Conservation (phyloP, 768 basidiomycete species). For the Boletus edulis region DNA sequence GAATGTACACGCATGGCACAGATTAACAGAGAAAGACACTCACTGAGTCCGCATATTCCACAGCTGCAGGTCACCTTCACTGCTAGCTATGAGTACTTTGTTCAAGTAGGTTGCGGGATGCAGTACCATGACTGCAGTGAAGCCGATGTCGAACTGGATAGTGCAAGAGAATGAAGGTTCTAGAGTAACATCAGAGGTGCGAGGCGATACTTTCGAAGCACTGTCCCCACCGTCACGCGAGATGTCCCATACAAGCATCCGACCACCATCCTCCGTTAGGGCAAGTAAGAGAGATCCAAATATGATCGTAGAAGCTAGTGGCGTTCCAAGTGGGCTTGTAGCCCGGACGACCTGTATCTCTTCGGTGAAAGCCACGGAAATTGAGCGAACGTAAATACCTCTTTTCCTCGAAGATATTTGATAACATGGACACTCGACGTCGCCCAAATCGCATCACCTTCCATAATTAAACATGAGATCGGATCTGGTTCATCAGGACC, state of each 20-base stretch:
- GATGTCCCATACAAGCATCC: slow-evolving; percentile 77
- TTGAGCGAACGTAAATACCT: slow-evolving; percentile 44
- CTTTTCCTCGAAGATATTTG: slow-evolving; percentile 87
- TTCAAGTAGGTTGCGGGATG: slow-evolving; percentile 98
- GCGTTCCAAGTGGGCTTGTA: slow-evolving; percentile 61
- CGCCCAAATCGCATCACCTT: slow-evolving; percentile 85
- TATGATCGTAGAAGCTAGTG: slow-evolving; percentile 63
- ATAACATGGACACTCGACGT: slow-evolving; percentile 65
- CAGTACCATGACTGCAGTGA: slow-evolving; percentile 80
- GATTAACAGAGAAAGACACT: slow-evolving; percentile 22
- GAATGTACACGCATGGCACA: neutral
- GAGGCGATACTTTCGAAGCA: neutral
- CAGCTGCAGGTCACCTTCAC: slow-evolving; percentile 80
- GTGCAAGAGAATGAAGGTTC: slow-evolving; percentile 40
- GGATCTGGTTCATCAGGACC: slow-evolving; percentile 78
- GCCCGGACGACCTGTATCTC: slow-evolving; percentile 46
- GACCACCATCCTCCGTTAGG: slow-evolving; percentile 72
- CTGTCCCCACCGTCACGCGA: slow-evolving; percentile 52
- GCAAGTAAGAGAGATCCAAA: slow-evolving; percentile 83
- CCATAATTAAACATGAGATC: slow-evolving; percentile 76
- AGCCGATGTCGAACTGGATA: slow-evolving; percentile 78
- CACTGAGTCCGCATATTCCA: slow-evolving; percentile 91
- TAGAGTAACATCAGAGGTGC: slow-evolving; percentile 13
- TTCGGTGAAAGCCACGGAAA: slow-evolving; percentile 1
- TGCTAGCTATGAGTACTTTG: slow-evolving; percentile 85